Conservation (phyloP, 2,329 filamentous ascomycete genomes). For the Penicillium aurantiogriseum region DNA sequence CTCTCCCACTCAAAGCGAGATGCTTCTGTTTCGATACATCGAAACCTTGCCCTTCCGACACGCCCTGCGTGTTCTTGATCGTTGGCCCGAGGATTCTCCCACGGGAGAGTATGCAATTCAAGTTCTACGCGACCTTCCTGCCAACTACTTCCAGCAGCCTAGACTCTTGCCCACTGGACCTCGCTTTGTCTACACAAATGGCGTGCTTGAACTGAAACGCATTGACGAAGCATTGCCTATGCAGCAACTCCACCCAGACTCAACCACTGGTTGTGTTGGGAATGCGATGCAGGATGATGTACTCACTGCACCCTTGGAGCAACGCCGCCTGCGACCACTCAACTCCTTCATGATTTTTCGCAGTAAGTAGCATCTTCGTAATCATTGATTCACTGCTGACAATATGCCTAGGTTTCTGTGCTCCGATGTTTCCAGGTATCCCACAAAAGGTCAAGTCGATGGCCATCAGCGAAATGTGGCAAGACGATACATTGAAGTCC, state of each 20-base stretch:
- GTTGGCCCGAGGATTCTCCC: neutral
- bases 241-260: neutral
- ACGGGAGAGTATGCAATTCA: neutral
- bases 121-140: neutral
- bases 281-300: neutral
- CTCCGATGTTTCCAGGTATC: conserved; percentile 45
- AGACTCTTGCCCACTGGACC: neutral
- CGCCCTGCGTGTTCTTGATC: neutral
- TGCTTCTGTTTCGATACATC: neutral
- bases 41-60: neutral
- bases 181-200: neutral
- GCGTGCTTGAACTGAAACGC: neutral
- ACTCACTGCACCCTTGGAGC: neutral
- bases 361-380: conserved; percentile 28
- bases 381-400: conserved; percentile 1
- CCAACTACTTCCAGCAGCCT: neutral
- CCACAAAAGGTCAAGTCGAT: conserved; percentile 56
- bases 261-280: neutral
- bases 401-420: conserved; percentile 46
- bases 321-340: conserved; percentile 19
- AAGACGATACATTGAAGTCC: conserved; percentile 50
- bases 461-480: conserved; percentile 52
- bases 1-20: neutral
- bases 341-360: conserved; percentile 42
- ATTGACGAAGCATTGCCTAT: neutral